Evolutionary conservation across 257 asterid genomes (phyloP), one percentile per base, ranked within the genome.

Genomic region (Plantago elongata): DNA sequence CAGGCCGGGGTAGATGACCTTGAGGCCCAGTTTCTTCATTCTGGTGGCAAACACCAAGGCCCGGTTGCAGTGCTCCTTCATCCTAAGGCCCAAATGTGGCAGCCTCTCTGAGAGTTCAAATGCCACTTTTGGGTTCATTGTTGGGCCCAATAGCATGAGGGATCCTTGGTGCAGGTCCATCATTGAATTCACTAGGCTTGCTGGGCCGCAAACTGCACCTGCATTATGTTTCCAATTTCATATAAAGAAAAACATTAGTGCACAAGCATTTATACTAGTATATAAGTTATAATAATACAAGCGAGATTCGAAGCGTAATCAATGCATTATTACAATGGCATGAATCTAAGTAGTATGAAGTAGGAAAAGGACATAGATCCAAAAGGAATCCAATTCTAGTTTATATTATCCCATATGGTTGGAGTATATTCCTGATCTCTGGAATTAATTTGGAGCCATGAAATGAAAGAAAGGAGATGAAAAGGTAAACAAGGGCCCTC

Each of bases 161-260:
- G 95, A 37, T 34, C 99, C 99, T 59, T 89, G 95, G 3, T 80
- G 97, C 54, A 89, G 86, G 57, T 92, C 97, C 97, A 92, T 89
- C 99, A 92, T 89, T 0, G 97, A 80, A 65, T 92, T 86, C 72
- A 92, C 83, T 4, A 92, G 80, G 64, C 75, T 84, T 4, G 86
- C 96, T 48, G 97, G 95, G 0, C 97, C 99, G 51, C 99, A 92
- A 1, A 89, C 84, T 3, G 96, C 96, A 3, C 99, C 97, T 92
- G 77, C 51, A 38, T n/a, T 17, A 4, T n/a, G 8, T 54, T 54
- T 54, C 37, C 37, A 52, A 9, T 52, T 11, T 52, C 27, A 22
- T 18, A 54, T 34, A 34, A 3, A 34, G 5, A 34, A 22, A 54
- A 5, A 52, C 43, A 27, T 51, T 5, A 22, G 11, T 4, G 22